Conservation (phyloP, 345 rosid species). For the Eucalyptus sideroxylon region DNA sequence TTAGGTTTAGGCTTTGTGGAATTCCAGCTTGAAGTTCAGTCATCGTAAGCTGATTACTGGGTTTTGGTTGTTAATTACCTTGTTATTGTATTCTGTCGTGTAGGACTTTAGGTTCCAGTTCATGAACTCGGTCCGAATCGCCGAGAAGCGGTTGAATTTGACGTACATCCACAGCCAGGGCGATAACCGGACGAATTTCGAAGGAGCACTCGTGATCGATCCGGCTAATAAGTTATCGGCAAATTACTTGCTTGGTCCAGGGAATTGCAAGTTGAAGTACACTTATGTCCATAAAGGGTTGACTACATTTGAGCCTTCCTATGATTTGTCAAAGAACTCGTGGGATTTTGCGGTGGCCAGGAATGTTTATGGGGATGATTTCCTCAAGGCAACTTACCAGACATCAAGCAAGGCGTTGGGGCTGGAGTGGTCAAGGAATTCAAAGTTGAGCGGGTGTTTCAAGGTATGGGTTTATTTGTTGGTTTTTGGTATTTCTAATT, state of each 20-base stretch:
- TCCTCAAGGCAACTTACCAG: conserved; percentile 70
- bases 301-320: conserved; percentile 72
- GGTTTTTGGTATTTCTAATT: background rate
- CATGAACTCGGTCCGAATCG: conserved; percentile 64
- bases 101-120: conserved; percentile 94
- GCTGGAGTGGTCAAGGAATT: conserved; percentile 72
- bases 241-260: conserved; percentile 60
- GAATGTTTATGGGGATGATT: conserved; percentile 49
- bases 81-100: background rate
- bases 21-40: background rate
- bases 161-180: conserved; percentile 66
- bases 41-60: background rate
- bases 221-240: conserved; percentile 71
- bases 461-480: conserved; percentile 32
- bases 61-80: background rate
- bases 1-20: background rate
- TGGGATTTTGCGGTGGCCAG: conserved; percentile 79
- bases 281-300: conserved; percentile 47
- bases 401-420: conserved; percentile 54
- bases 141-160: conserved; percentile 70
- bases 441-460: conserved; percentile 44
- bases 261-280: conserved; percentile 79
- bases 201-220: conserved; percentile 50
- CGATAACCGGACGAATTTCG: conserved; percentile 60
- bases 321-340: conserved; percentile 58